These are phyloP conservation scores for Pichia thaimueangensis DNA, from an alignment of 805 yeast species.

Conservation along the genomic window DNA sequence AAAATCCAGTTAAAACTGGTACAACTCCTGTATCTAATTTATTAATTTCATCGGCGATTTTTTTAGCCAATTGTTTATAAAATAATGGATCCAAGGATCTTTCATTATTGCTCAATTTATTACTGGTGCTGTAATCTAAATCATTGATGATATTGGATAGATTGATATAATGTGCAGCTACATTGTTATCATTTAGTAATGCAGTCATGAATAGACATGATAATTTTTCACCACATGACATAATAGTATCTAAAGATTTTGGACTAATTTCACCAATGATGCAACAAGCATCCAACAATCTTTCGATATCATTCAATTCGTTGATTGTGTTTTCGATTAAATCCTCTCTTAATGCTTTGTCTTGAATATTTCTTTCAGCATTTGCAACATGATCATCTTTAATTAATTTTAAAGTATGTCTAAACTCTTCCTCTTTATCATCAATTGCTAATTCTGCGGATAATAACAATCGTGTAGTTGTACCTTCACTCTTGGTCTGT, in stretches of 20 bases:
- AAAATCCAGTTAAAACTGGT: conserved; percentile 94
- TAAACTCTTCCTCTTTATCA: conserved; percentile 46
- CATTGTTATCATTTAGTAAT: conserved; percentile 75
- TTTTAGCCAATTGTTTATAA: conserved; percentile 48
- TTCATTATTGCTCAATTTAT: conserved; percentile 16
- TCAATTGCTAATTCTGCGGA: conserved; percentile 79
- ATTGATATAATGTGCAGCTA: conserved; percentile 72
- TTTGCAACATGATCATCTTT: conserved; percentile 73
- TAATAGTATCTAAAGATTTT: conserved; percentile 80
- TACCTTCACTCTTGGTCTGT: conserved; percentile 87
- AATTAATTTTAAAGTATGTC: conserved; percentile 54
- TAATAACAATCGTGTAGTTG: conserved; percentile 76
- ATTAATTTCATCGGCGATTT: conserved; percentile 45
- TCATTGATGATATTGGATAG: conserved; percentile 53
- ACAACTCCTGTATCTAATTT: conserved; percentile 39
- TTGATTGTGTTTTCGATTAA: conserved; percentile 52
- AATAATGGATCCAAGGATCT: conserved; percentile 52
- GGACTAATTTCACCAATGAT: conserved; percentile 88
- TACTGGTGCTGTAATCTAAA: conserved; percentile 35
- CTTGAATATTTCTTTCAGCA: conserved; percentile 49
- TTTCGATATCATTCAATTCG: conserved; percentile 64
- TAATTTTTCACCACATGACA: conserved; percentile 91
- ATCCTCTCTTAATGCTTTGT: conserved; percentile 39
- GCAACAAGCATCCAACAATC: conserved; percentile 78
- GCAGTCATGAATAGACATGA: conserved; percentile 87